Evolutionary conservation across 148 eudicot genomes (phyloP).

Genomic region (Chenopodium formosanum): DNA sequence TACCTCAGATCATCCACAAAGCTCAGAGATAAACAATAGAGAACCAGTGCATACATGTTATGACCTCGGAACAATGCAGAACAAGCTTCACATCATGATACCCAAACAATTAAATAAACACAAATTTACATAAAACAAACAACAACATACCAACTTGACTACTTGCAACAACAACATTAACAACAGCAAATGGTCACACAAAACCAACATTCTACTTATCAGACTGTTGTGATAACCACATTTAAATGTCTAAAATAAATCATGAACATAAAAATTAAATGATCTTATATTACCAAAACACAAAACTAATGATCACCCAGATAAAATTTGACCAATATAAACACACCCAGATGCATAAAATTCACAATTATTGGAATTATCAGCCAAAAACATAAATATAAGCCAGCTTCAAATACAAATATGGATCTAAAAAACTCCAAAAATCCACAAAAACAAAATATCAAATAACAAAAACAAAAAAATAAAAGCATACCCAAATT

Average conservation of each 20-base stretch:
- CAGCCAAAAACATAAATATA: background rate
- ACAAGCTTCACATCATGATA: background rate
- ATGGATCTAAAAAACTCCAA: conserved; percentile 10
- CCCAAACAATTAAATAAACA: conserved; percentile 14
- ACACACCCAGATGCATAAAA: background rate
- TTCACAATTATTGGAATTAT: background rate
- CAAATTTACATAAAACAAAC: conserved; percentile 9
- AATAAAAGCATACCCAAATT: conserved; percentile 24
- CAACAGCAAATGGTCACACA: background rate
- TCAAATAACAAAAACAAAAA: background rate
- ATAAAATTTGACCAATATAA: conserved; percentile 14
- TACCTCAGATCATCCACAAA: background rate
- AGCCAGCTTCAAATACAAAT: background rate
- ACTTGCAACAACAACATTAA: conserved; percentile 3
- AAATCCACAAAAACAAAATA: background rate
- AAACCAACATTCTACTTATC: background rate
- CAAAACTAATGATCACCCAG: conserved; percentile 11
- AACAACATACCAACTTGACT: conserved; percentile 3
- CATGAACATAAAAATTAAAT: background rate
- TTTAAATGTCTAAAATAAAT: background rate
- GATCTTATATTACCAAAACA: conserved; percentile 15
- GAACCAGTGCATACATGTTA: background rate
- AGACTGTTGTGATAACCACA: background rate
- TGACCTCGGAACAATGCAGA: background rate
- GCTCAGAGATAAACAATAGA: background rate